A percentile compares a stretch with the other conserved stretches of the same genome.
Conservation (phyloP, 345 rosid species). For the Psidium friedrichsthalianum region DNA sequence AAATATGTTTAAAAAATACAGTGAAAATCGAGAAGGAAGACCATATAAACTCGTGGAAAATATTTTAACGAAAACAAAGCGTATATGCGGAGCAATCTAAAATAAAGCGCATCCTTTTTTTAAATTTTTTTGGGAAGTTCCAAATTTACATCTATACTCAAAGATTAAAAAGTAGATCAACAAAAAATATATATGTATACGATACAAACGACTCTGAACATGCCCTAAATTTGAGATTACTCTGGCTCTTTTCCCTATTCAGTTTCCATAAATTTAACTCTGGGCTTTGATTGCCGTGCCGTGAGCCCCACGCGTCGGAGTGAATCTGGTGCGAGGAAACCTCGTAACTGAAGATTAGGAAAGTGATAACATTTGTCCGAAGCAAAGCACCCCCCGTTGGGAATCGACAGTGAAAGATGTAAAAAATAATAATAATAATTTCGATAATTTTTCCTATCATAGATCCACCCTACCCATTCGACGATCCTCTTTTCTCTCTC, state of each 20-base stretch:
- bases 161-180: neutral
- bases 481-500: neutral
- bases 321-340: neutral
- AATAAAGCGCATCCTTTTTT: neutral
- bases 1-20: fast-evolving
- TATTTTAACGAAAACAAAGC: neutral
- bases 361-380: neutral
- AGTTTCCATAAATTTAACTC: neutral
- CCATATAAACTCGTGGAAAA: fast-evolving
- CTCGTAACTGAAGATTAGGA: neutral
- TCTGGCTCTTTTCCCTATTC: neutral
- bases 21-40: fast-evolving
- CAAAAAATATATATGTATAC: neutral
- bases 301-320: neutral
- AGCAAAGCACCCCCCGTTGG: neutral
- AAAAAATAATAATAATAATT: neutral
- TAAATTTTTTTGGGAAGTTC: neutral
- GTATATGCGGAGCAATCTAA: neutral
- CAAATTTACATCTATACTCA: neutral
- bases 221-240: neutral
- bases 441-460: neutral
- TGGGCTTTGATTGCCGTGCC: neutral
- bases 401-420: neutral
- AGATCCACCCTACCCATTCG: neutral
- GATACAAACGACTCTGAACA: neutral